Conservation (phyloP, 306 rosid genomes). For the Rosa persica region DNA sequence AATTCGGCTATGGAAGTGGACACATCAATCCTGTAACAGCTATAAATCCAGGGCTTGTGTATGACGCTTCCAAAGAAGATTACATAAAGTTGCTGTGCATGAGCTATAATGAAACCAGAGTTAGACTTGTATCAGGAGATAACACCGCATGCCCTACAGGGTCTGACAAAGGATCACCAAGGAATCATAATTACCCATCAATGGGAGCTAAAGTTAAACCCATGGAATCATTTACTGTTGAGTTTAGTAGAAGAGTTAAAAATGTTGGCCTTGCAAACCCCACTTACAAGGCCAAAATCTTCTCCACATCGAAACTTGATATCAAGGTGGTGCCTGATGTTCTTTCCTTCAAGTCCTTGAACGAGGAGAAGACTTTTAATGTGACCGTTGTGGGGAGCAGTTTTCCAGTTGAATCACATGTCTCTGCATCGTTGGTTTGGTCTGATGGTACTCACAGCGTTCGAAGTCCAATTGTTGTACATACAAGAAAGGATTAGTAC, state of each 20-base stretch:
- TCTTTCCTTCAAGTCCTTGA: too few species aligned
- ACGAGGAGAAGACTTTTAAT: too few species aligned
- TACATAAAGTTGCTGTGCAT: conserved; percentile 33
- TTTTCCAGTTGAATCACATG: too few species aligned
- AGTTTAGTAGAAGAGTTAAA: too few species aligned
- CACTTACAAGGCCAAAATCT: too few species aligned
- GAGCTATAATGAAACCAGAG: conserved; percentile 3
- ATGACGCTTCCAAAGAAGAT: conserved; percentile 29
- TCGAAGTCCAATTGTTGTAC: conserved; percentile 19
- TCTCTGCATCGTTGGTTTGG: conserved; percentile 6
- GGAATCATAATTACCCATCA: conserved; percentile 7
- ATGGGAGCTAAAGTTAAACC: conserved; percentile 2
- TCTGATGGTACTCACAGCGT: conserved; percentile 12
- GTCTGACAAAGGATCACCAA: not conserved
- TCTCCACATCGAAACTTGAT: too few species aligned
- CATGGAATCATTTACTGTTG: not conserved
- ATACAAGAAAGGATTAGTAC: too few species aligned
- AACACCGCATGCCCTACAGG: conserved; percentile 20
- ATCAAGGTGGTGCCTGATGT: too few species aligned
- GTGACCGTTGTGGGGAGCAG: too few species aligned
- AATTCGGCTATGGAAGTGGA: too few species aligned
- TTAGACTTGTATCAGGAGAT: conserved; percentile 12
- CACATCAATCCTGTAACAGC: too few species aligned
- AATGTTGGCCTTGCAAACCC: too few species aligned
- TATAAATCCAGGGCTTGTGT: conserved; percentile 15